Conservation (phyloP, 345 rosid genomes). For the Citrus inodora region DNA sequence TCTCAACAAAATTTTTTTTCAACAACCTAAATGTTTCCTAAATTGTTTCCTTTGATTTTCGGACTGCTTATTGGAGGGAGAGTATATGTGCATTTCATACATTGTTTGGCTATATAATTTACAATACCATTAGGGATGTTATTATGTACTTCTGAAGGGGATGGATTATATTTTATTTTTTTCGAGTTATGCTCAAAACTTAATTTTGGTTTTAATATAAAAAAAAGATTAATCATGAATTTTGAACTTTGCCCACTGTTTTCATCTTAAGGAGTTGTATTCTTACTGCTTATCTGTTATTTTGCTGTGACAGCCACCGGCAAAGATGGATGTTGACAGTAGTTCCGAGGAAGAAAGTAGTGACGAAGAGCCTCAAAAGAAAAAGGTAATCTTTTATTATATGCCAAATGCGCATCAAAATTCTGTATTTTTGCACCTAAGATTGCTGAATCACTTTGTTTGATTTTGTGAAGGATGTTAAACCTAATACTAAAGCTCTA, state of each 20-base stretch:
- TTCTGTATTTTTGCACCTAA: background rate
- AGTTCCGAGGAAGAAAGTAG: slow-evolving; percentile 40
- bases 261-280: background rate
- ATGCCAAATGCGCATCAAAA: background rate
- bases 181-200: too few species aligned
- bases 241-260: background rate
- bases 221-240: too few species aligned
- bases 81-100: too few species aligned
- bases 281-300: background rate
- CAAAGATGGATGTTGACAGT: slow-evolving; percentile 26
- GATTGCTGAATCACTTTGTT: background rate
- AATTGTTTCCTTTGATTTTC: background rate
- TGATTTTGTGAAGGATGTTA: slow-evolving; percentile 6
- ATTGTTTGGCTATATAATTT: too few species aligned
- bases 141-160: too few species aligned
- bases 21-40: background rate
- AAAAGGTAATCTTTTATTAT: slow-evolving; percentile 31
- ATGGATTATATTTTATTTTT: too few species aligned
- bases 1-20: background rate
- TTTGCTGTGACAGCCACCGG: background rate
- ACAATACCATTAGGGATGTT: too few species aligned
- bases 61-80: too few species aligned
- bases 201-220: too few species aligned
- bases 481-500: slow-evolving; percentile 23
- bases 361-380: slow-evolving; percentile 43